Percentiles rank a stretch among this genome's conserved stretches.
phyloP scores from a whole-genome alignment of 768 basidiomycete species.

The Hericium rajendrae region DNA sequence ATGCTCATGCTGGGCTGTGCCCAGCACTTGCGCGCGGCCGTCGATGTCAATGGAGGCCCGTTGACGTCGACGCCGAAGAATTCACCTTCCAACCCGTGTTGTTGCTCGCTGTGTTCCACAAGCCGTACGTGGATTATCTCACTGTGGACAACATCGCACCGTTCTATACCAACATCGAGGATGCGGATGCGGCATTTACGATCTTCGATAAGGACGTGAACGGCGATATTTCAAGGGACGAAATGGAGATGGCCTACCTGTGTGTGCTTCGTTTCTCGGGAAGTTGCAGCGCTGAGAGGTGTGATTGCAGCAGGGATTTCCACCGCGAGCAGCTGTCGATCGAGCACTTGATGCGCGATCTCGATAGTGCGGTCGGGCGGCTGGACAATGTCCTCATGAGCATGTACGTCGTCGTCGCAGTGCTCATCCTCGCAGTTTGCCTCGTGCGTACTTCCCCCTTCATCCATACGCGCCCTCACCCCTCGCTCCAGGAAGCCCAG shows the following conservation, averaged over 20 bases:
- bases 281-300: not conserved
- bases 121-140: constrained; percentile 48
- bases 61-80: no score
- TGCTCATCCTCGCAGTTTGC: constrained; percentile 74
- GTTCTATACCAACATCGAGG: constrained; percentile 60
- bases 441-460: constrained; percentile 38
- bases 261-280: constrained; percentile 16
- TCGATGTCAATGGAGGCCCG: no score
- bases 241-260: constrained; percentile 69
- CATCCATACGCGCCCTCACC: no score
- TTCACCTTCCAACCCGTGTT: no score
- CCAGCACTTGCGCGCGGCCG: no score
- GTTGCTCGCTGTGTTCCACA: no score
- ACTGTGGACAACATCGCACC: constrained; percentile 58
- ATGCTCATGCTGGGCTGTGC: no score
- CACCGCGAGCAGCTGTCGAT: constrained; percentile 82
- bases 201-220: constrained; percentile 67
- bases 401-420: constrained; percentile 59
- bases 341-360: constrained; percentile 78
- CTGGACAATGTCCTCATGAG: constrained; percentile 84
- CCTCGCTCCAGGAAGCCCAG: no score
- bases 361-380: constrained; percentile 82
- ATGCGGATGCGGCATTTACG: constrained; percentile 56
- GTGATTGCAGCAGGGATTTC: constrained; percentile 42
- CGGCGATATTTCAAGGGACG: constrained; percentile 62